These are phyloP conservation scores for Pleurotus salmoneostramineus DNA, from an alignment of 768 basidiomycete species.

Conservation along the genomic window DNA sequence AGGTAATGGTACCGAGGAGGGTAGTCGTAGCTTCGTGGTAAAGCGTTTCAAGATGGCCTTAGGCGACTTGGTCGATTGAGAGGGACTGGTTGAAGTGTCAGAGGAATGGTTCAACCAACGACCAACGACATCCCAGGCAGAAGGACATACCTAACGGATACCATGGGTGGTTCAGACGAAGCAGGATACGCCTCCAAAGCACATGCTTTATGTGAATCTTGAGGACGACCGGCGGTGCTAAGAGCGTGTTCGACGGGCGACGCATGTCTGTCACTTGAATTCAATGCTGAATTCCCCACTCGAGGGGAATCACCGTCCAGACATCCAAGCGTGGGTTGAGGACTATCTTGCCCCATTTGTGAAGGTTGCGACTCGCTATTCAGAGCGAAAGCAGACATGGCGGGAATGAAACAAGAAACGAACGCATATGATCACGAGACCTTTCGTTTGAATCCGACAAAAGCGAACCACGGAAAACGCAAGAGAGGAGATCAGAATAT, in stretches of 20 bases:
- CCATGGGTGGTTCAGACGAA: neutral
- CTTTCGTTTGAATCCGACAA: neutral
- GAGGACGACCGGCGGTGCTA: neutral
- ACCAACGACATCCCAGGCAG: neutral
- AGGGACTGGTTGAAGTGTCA: neutral
- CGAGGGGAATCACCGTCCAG: neutral
- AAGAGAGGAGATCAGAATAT: neutral
- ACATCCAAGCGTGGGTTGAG: neutral
- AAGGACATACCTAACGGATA: neutral
- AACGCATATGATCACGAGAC: neutral
- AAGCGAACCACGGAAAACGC: neutral
- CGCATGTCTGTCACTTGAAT: neutral
- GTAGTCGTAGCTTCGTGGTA: conserved; percentile 21
- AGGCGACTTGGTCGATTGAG: neutral
- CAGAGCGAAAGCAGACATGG: neutral
- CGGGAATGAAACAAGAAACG: neutral
- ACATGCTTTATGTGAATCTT: neutral
- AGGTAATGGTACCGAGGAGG: conserved; percentile 11
- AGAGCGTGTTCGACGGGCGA: neutral
- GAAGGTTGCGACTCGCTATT: neutral
- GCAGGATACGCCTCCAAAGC: neutral
- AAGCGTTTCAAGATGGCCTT: conserved; percentile 27
- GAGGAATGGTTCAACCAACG: neutral
- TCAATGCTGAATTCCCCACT: neutral
- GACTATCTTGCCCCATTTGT: neutral